phyloP scores from a whole-genome alignment of 257 asterid species.

The Nicotiana sylvestris region DNA sequence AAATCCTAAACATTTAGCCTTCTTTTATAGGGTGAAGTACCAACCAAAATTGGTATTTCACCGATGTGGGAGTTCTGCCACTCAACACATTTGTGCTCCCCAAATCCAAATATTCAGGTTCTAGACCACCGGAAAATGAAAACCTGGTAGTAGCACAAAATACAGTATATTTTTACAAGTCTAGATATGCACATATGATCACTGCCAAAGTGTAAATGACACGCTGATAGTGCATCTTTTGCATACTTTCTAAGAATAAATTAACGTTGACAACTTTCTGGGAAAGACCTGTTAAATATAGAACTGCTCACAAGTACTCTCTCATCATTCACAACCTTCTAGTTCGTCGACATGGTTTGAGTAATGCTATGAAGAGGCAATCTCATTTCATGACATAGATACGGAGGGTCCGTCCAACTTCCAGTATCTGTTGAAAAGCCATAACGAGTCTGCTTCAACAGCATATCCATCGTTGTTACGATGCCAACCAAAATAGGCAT shows the following conservation, averaged over 20 bases:
- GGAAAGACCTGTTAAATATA: background rate
- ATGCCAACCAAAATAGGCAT: conserved; percentile 54
- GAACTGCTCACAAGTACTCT: background rate
- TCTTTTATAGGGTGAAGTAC: too few relatives aligned
- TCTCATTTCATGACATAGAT: conserved; percentile 7
- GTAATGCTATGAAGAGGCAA: background rate
- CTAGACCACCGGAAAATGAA: too few relatives aligned
- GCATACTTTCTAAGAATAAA: background rate
- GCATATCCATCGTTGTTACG: conserved; percentile 48
- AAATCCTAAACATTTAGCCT: too few relatives aligned
- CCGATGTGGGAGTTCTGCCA: too few relatives aligned
- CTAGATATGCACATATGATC: background rate
- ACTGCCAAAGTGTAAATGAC: background rate
- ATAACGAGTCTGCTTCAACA: conserved; percentile 42
- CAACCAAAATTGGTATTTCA: too few relatives aligned
- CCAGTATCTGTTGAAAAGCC: conserved; percentile 49
- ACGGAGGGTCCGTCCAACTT: conserved; percentile 14
- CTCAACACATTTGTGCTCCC: too few relatives aligned
- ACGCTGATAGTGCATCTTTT: background rate
- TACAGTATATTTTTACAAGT: too few relatives aligned
- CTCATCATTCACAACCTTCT: too few relatives aligned
- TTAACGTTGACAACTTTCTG: background rate
- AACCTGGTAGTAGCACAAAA: too few relatives aligned
- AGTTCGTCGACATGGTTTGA: background rate
- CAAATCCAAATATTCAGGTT: too few relatives aligned